phyloP scores from a whole-genome alignment of 768 basidiomycete genomes.

The Mrakia gelida region DNA sequence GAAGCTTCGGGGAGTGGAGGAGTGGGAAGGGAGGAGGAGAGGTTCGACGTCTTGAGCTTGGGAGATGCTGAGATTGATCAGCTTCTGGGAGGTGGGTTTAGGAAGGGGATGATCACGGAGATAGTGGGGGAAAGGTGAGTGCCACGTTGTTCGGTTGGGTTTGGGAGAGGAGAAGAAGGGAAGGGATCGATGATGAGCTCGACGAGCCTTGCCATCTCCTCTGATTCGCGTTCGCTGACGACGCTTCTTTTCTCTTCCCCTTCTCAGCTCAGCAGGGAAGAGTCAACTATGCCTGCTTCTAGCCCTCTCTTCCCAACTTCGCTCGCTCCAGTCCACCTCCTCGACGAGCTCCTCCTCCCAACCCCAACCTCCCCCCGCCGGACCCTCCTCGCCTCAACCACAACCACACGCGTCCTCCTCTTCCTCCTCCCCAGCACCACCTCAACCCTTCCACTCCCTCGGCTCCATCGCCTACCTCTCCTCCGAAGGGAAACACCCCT shows the following conservation, averaged over 20 bases:
- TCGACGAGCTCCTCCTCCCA: not conserved
- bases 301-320: conserved; percentile 71
- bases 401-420: not conserved
- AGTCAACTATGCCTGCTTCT: conserved; percentile 85
- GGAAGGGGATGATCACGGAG: conserved; percentile 78
- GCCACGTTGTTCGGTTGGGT: not conserved
- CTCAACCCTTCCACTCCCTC: not conserved
- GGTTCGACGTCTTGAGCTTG: conserved; percentile 56
- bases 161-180: not conserved
- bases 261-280: conserved; percentile 80
- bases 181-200: not conserved
- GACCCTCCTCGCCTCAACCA: conserved; percentile 53
- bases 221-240: conserved; percentile 26
- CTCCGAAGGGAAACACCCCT: conserved; percentile 62
- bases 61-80: conserved; percentile 68
- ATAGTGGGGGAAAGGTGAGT: conserved; percentile 79
- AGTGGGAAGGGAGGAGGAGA: conserved; percentile 1
- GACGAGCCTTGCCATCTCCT: not conserved
- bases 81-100: conserved; percentile 71
- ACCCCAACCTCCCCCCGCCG: conserved; percentile 57
- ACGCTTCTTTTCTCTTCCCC: not conserved
- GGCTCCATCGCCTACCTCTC: conserved; percentile 65
- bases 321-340: conserved; percentile 40
- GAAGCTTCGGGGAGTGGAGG: not conserved
- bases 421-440: not conserved